Evolutionary conservation across 164 flowering plant genomes (phyloP).

Genomic region (Taxillus chinensis): DNA sequence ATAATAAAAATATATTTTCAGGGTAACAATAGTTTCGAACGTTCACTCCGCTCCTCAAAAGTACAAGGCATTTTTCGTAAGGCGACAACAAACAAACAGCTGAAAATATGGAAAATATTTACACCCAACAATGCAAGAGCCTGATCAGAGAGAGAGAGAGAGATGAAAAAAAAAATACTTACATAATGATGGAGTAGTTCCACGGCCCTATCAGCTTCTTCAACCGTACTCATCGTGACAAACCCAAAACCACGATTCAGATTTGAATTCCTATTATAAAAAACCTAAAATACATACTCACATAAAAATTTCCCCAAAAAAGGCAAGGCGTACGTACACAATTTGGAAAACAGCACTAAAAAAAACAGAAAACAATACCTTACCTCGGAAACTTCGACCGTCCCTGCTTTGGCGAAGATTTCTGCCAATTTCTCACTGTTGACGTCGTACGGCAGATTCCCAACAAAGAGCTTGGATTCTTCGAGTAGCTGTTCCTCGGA

Average conservation of each 20-base stretch:
- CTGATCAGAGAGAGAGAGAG: too few relatives aligned
- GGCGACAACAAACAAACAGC: too few relatives aligned
- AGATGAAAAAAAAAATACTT: constrained; percentile 12
- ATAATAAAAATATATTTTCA: too few relatives aligned
- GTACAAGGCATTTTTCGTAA: too few relatives aligned
- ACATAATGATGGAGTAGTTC: constrained; percentile 62
- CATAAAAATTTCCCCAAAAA: not conserved
- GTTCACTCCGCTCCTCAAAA: too few relatives aligned
- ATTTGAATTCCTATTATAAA: constrained; percentile 67
- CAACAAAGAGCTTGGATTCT: constrained; percentile 80
- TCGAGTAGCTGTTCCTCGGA: constrained; percentile 31
- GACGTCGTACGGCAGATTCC: constrained; percentile 81
- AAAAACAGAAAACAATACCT: not conserved
- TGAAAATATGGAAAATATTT: too few relatives aligned
- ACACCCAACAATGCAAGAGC: too few relatives aligned
- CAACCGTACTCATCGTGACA: constrained; percentile 84
- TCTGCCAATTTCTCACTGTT: constrained; percentile 63
- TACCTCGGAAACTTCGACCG: constrained; percentile 80
- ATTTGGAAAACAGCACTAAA: too few relatives aligned
- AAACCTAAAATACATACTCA: constrained; percentile 31
- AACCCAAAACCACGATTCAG: constrained; percentile 91
- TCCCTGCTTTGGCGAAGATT: constrained; percentile 70
- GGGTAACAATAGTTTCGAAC: too few relatives aligned
- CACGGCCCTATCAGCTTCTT: constrained; percentile 88
- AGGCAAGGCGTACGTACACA: not conserved